Conservation (phyloP, 2,329 filamentous ascomycete genomes). For the Pseudogymnoascus verrucosus region DNA sequence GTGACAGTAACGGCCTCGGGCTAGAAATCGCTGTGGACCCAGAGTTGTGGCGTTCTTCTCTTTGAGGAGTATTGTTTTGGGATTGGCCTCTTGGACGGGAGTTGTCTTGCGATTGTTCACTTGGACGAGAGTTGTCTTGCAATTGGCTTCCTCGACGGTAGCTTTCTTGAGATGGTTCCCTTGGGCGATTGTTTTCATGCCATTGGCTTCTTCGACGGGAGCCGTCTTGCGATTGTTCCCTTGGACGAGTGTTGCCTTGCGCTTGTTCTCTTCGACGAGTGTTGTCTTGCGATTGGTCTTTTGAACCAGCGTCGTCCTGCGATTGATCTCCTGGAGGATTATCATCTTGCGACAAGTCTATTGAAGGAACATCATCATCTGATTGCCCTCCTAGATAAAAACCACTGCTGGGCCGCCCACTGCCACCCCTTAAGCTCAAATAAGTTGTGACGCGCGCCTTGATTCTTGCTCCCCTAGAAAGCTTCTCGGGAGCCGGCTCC, state of each 20-base stretch:
- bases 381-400: background rate
- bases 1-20: background rate
- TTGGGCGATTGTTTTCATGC: background rate
- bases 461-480: background rate
- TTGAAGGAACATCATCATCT: background rate
- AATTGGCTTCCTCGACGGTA: background rate
- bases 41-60: background rate
- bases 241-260: background rate
- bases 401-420: background rate
- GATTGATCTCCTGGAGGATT: background rate
- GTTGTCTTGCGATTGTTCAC: background rate
- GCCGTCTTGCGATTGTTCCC: background rate
- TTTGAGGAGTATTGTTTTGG: background rate
- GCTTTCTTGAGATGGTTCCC: background rate
- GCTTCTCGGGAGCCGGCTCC: background rate
- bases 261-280: background rate
- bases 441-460: background rate
- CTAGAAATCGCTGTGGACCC: background rate
- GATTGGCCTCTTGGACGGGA: background rate
- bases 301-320: background rate
- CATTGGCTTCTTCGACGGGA: background rate
- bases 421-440: background rate
- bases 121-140: background rate
- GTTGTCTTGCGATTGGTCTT: background rate
- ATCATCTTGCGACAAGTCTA: background rate